These are phyloP conservation scores for Aspergillus sp. DNA, from an alignment of 2,329 filamentous ascomycete genomes.

Conservation along the genomic window DNA sequence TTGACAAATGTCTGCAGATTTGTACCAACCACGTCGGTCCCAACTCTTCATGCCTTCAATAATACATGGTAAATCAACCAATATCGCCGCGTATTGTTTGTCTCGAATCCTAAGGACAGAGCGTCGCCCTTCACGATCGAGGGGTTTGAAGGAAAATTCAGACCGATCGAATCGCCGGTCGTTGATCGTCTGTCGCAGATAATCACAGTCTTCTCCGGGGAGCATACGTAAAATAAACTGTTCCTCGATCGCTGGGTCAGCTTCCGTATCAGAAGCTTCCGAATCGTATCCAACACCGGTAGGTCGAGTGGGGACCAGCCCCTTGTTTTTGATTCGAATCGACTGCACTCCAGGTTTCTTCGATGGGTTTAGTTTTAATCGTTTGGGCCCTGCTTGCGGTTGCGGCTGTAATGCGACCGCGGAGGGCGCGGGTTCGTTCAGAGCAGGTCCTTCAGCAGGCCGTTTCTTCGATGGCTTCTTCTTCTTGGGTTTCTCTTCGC, in stretches of 20 bases:
- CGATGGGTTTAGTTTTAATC: constrained; percentile 34
- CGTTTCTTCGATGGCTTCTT: constrained; percentile 37
- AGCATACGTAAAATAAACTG: constrained; percentile 86
- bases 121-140: constrained; percentile 64
- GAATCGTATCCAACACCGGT: constrained; percentile 93
- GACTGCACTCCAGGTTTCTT: constrained; percentile 37
- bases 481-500: constrained; percentile 25
- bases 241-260: constrained; percentile 82
- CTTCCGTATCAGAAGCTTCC: constrained; percentile 84
- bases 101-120: constrained; percentile 67
- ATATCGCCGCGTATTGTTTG: constrained; percentile 67
- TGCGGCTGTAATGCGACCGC: constrained; percentile 5
- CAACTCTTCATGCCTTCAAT: constrained; percentile 91
- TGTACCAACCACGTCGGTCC: constrained; percentile 83
- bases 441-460: constrained; percentile 23
- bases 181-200: constrained; percentile 69
- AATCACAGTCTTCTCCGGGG: constrained; percentile 80
- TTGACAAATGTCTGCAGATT: constrained; percentile 82
- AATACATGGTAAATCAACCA: constrained; percentile 82
- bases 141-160: constrained; percentile 75
- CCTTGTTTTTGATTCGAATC: constrained; percentile 61
- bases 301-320: constrained; percentile 63
- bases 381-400: constrained; percentile 25
- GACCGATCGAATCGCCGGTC: constrained; percentile 75
- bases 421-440: constrained; percentile 14